phyloP scores from a whole-genome alignment of 2,329 filamentous ascomycete species.

The Monilinia fructigena region DNA sequence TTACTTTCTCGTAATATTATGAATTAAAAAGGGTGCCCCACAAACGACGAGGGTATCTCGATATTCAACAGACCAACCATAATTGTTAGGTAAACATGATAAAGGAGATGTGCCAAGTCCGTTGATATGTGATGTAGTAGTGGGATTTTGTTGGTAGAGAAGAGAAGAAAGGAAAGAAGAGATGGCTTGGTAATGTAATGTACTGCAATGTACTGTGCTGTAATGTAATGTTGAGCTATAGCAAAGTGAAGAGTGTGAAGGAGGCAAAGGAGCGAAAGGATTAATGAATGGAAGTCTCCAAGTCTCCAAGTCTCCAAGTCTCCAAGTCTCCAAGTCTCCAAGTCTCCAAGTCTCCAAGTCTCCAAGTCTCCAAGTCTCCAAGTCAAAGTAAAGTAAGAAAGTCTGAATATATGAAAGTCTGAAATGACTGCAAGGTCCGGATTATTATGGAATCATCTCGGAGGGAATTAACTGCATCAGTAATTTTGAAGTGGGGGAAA shows the following conservation, averaged over 20 bases:
- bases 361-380: no score
- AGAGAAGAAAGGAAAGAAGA: no score
- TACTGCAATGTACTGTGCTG: not conserved
- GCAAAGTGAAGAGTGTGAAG: not conserved
- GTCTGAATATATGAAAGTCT: no score
- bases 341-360: no score
- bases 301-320: no score
- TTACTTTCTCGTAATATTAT: slow-evolving; percentile 20
- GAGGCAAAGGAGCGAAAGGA: no score
- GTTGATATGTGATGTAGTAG: not conserved
- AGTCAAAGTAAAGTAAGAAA: no score
- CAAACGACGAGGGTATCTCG: slow-evolving; percentile 16
- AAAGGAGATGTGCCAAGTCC: slow-evolving; percentile 4
- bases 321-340: no score
- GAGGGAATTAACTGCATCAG: not conserved
- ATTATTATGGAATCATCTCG: slow-evolving; percentile 14
- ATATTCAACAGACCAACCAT: slow-evolving; percentile 12
- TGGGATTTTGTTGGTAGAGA: not conserved
- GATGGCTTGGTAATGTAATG: not conserved
- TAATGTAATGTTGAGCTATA: not conserved
- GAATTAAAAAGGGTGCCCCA: slow-evolving; percentile 10
- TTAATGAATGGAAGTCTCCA: no score
- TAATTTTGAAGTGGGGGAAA: slow-evolving; percentile 6
- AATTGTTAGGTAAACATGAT: slow-evolving; percentile 12
- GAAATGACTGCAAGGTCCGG: not conserved